phyloP scores from a whole-genome alignment of 805 yeast genomes.

The Metschnikowia picachoensis region DNA sequence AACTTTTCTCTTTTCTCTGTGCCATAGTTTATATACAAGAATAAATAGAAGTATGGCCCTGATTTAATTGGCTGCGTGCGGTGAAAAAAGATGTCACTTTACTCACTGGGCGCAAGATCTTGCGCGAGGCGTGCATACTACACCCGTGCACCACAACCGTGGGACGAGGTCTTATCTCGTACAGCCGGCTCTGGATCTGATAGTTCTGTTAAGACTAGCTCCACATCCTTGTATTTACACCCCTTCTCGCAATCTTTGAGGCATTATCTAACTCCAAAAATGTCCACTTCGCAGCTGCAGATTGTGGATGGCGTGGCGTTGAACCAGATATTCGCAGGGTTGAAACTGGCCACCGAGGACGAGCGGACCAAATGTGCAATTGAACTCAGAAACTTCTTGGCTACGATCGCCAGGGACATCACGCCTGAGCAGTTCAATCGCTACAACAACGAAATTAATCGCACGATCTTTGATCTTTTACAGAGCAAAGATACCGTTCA shows the following conservation, averaged over 20 bases:
- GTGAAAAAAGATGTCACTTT: too few relatives aligned
- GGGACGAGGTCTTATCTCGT: conserved; percentile 3
- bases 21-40: conserved; percentile 43
- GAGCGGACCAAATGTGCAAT: conserved; percentile 55
- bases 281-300: conserved; percentile 18
- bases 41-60: background rate
- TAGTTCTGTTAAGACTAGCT: background rate
- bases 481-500: conserved; percentile 69
- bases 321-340: conserved; percentile 50
- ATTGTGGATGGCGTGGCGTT: conserved; percentile 45
- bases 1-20: conserved; percentile 93
- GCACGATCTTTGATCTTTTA: conserved; percentile 78
- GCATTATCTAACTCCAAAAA: background rate
- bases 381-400: conserved; percentile 66
- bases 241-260: too few relatives aligned
- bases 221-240: background rate
- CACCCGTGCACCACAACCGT: conserved; percentile 14
- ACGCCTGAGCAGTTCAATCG: conserved; percentile 78
- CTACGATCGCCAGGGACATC: conserved; percentile 72
- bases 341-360: conserved; percentile 41
- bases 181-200: background rate
- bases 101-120: too few relatives aligned
- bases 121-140: background rate
- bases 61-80: too few relatives aligned
- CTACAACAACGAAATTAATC: conserved; percentile 81